Base-by-base conservation (phyloP, 179 eudicot species). In the Sideroxylon spinosum region DNA sequence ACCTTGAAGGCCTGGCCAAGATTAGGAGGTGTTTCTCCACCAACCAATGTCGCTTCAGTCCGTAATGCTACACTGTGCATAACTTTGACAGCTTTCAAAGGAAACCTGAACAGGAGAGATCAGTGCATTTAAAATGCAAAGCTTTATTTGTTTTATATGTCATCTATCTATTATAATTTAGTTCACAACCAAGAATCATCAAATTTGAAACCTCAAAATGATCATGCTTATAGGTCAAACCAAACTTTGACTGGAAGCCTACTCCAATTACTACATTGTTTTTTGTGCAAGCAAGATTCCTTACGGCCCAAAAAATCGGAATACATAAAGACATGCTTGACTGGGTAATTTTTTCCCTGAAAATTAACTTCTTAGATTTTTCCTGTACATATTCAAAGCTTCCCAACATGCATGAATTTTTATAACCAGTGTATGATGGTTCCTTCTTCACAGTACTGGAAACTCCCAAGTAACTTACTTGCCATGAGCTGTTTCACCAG, bases 401-500 rank as follows among this genome's bases (percentile, higher is more conserved):
- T 62, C 60, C 12, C 13, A 64, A 64, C 11, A 9, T 49, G 22
- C 71, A 75, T 61, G 7, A 60, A 44, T 25, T 72, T 53, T 3
- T 53, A 68, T 7, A 57, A 8, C 61, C 75, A 53, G 22, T 57
- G 26, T n/a, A 29, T 19, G 29, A 6, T 13, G 25, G 37, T 28
- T 26, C 19, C 48, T 26, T 14, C n/a, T 9, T 66, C 5, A 17
- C n/a, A 16, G 20, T 72, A 19, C 44, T 9, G 62, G 57, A 62
- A 56, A 63, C 32, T 48, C 13, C 50, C 70, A 20, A 62, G 61
- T 22, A 25, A 80, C 97, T 82, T 85, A 91, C 97, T 91, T 91
- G 37, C 97, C 97, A 70, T 91, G 90, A 78, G 97, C 97, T 83
- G 94, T 91, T 90, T 91, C 97, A 66, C 97, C 97, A 75, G 97